Evolutionary conservation across 495 filamentous ascomycete species (phyloP), one percentile per base, ranked within the genome.

Genomic region (Aspergillus carlsbadensis): DNA sequence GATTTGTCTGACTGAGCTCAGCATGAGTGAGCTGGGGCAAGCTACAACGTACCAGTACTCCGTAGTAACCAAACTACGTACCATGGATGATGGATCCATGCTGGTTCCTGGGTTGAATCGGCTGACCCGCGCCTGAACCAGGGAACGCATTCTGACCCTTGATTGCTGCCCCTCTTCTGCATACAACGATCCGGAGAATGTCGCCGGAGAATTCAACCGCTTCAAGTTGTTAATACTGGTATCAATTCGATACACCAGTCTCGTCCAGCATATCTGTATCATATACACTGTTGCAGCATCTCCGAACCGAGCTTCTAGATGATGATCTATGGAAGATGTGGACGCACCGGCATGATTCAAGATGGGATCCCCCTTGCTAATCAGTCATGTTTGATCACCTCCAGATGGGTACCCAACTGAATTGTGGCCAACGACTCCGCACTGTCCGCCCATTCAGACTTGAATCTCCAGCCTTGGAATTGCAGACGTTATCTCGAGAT

Each of bases 401-500:
- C 5, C 4, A 37, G 40, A 58, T 58, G 60, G 60, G 55, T 48
- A 44, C 55, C 51, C 48, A 58, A 57, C 21, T 29, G 21, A 3
- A 29, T 29, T 29, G 26, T 29, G 26, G 26, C 26, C 26, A 8
- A 4, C 26, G 26, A 29, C 26, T 29, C 26, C 26, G 26, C 26
- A 29, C 26, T 29, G 4, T 29, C 26, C 26, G 26, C 26, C 8
- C 26, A 8, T 29, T 8, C 26, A 29, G 4, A 3, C 3, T 8
- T 29, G 26, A 29, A 8, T 29, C 26, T 3, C 26, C 26, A 29
- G 26, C 26, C 26, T 29, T 29, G 26, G 26, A 29, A 8, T 8
- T 29, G 26, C 26, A 29, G 26, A 29, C 26, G 26, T 29, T 29
- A 29, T 29, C 26, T 29, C 26, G 4, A 29, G 26, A 29, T 29